Conservation (phyloP, 192 early-diverging fungal species). For the Coemansia umbellata region DNA sequence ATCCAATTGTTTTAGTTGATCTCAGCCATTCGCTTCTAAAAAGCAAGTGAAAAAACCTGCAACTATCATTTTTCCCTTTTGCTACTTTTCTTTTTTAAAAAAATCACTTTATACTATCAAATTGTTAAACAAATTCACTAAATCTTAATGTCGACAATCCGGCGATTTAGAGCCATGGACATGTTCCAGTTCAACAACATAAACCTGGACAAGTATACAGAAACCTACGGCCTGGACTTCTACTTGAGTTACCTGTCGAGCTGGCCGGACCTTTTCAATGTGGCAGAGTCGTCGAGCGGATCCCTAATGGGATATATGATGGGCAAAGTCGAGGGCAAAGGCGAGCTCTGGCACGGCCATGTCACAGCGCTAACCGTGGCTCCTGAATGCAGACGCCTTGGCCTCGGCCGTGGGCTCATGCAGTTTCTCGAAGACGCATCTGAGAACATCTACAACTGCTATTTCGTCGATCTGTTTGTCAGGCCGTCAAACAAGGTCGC, state of each 20-base stretch:
- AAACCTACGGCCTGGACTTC: slow-evolving; percentile 93
- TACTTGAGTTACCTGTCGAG: slow-evolving; percentile 89
- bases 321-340: slow-evolving; percentile 92
- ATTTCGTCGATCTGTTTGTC: slow-evolving; percentile 92
- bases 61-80: not conserved
- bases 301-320: slow-evolving; percentile 83
- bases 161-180: slow-evolving; percentile 81
- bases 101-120: too few species aligned
- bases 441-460: slow-evolving; percentile 74
- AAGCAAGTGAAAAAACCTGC: too few species aligned
- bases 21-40: not conserved
- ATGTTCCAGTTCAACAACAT: slow-evolving; percentile 94
- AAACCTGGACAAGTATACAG: slow-evolving; percentile 91
- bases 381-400: slow-evolving; percentile 89
- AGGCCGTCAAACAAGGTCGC: slow-evolving; percentile 88
- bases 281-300: slow-evolving; percentile 70
- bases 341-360: slow-evolving; percentile 93
- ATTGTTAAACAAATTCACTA: too few species aligned
- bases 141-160: slow-evolving; percentile 50
- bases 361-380: slow-evolving; percentile 97
- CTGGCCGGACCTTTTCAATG: slow-evolving; percentile 92
- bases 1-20: not conserved
- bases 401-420: slow-evolving; percentile 89
- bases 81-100: not conserved
- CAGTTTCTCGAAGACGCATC: slow-evolving; percentile 82